phyloP scores from a whole-genome alignment of 116 monocot genomes.

The Trichopus zeylanicus region DNA sequence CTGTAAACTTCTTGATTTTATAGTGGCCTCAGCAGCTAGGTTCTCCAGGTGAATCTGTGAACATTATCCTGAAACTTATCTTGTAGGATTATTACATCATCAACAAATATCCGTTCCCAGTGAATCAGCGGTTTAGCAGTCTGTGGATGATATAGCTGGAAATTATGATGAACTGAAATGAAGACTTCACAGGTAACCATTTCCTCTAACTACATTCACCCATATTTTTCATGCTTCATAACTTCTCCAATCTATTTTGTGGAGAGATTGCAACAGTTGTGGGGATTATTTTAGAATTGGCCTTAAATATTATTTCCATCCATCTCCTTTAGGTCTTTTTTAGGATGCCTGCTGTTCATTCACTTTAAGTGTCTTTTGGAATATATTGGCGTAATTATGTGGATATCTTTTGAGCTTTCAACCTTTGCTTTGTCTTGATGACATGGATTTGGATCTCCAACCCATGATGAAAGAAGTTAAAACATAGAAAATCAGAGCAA shows the following conservation, averaged over 20 bases:
- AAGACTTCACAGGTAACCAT: constrained; percentile 25
- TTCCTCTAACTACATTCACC: background rate
- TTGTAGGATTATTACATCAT: too few species aligned
- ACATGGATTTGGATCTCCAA: background rate
- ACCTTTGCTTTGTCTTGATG: background rate
- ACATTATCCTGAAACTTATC: too few species aligned
- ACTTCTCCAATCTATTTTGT: background rate
- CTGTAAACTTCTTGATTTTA: too few species aligned
- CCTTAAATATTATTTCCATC: background rate
- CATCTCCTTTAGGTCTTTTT: background rate
- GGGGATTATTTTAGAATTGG: background rate
- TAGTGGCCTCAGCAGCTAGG: too few species aligned
- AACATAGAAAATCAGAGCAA: background rate
- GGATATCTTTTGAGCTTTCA: background rate
- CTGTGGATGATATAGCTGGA: background rate
- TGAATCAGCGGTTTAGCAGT: background rate
- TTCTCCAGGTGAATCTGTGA: too few species aligned
- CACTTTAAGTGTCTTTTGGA: background rate
- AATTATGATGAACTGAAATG: constrained; percentile 12
- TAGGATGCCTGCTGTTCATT: background rate
- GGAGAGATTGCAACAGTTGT: background rate
- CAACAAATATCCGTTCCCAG: too few species aligned
- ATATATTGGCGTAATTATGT: background rate
- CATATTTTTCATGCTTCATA: background rate
- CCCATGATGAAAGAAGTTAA: background rate